These are phyloP conservation scores for Talaromyces albobiverticillius DNA, from an alignment of 2,329 filamentous ascomycete genomes.

Conservation along the genomic window DNA sequence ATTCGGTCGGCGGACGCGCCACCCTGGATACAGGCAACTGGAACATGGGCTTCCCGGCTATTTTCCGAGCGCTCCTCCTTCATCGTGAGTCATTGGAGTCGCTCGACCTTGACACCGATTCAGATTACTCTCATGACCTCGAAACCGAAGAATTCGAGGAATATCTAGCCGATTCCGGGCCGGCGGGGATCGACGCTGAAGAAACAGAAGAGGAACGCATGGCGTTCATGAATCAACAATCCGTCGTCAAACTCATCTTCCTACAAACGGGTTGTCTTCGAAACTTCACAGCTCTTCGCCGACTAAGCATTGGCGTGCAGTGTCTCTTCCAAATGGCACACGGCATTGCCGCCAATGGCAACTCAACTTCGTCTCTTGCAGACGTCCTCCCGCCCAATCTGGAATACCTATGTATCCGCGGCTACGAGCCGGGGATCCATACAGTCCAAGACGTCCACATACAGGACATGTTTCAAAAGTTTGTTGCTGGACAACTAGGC, in stretches of 20 bases:
- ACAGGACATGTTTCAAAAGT: conserved; percentile 13
- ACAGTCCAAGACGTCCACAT: conserved; percentile 10
- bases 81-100: conserved; percentile 13
- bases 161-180: not conserved
- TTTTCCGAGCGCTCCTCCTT: conserved; percentile 11
- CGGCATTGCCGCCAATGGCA: conserved; percentile 1
- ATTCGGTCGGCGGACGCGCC: conserved; percentile 13
- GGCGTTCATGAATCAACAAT: conserved; percentile 11
- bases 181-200: not conserved
- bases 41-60: conserved; percentile 14
- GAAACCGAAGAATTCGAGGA: conserved; percentile 14
- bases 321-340: conserved; percentile 14
- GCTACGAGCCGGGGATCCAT: conserved; percentile 10
- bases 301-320: conserved; percentile 8
- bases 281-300: conserved; percentile 11
- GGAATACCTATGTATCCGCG: conserved; percentile 12
- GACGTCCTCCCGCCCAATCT: conserved; percentile 11
- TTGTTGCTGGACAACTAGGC: conserved; percentile 16
- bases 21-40: conserved; percentile 12
- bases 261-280: conserved; percentile 6
- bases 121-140: conserved; percentile 10
- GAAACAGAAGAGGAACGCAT: conserved; percentile 9
- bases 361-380: not conserved
- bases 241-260: conserved; percentile 12
- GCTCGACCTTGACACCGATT: conserved; percentile 14